phyloP scores from a whole-genome alignment of 805 yeast genomes.

The Yamadazyma kitorensis region DNA sequence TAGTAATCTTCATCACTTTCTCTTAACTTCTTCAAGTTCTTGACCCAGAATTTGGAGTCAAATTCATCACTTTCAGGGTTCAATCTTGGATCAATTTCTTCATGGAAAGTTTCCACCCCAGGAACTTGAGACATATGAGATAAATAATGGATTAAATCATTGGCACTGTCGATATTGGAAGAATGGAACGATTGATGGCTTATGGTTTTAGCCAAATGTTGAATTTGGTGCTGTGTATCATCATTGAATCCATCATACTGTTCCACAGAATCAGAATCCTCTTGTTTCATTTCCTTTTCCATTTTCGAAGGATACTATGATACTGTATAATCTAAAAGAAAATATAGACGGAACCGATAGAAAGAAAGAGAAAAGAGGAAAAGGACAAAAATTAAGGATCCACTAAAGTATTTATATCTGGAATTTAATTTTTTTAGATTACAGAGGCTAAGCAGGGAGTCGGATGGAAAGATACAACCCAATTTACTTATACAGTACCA shows the following conservation, averaged over 20 bases:
- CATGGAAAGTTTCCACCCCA: constrained; percentile 32
- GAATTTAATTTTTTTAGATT: too few relatives aligned
- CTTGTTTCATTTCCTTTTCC: constrained; percentile 2
- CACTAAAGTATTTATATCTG: too few relatives aligned
- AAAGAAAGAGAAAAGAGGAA: too few relatives aligned
- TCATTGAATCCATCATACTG: constrained; percentile 10
- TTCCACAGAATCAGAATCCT: constrained; percentile 9
- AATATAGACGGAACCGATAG: too few relatives aligned
- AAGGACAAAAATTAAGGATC: too few relatives aligned
- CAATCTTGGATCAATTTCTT: constrained; percentile 34
- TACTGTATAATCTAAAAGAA: too few relatives aligned
- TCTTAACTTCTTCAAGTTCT: constrained; percentile 50
- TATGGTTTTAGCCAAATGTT: constrained; percentile 12
- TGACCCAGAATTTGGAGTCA: constrained; percentile 57
- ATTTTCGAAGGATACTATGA: too few relatives aligned
- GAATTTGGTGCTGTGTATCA: constrained; percentile 16
- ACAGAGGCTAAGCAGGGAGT: too few relatives aligned
- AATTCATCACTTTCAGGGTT: constrained; percentile 54
- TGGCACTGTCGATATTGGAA: constrained; percentile 10
- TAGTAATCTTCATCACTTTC: constrained; percentile 53
- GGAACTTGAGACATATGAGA: constrained; percentile 43
- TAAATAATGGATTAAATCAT: constrained; percentile 32
- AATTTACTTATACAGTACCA: too few relatives aligned
- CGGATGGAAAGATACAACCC: too few relatives aligned
- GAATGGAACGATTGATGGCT: constrained; percentile 10